Evolutionary conservation across 345 rosid species (phyloP), one percentile per base, ranked within the genome.

Genomic region (Sisymbrium altissimum): DNA sequence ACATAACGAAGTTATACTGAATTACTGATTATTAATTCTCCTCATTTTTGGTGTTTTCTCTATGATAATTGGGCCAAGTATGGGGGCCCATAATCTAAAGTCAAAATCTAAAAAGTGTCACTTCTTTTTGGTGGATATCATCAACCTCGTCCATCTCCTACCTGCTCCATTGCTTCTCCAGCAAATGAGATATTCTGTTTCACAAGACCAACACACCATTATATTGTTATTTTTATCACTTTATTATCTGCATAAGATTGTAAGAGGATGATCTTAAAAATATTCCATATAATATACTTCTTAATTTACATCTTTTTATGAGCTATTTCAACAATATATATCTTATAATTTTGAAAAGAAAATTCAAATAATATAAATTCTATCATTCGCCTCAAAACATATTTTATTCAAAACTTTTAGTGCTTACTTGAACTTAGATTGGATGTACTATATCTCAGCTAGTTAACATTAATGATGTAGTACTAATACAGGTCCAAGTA

Each of bases 151-250:
- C 75, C 75, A 55, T 76, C 80, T 70, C 80, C 75, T 45, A 70
- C 71, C 75, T 64, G 71, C 76, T 76, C 80, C 80, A 76, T 38
- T 13, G 71, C 66, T 70, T 76, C 80, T 10, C 80, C 80, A 70
- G 66, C 80, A 48, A 55, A 76, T 70, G 80, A 70, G 50, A 76
- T 64, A 70, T 39, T 70, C 80, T 76, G 80, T 55, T 70, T 57
- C 75, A 76, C 75, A 59, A 66, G 29, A 38, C 54, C 53, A 67
- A 41, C 74, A 68, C 53, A 44, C 78, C 36, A 38, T 45, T 33
- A 10, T 35, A 35, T 12, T 33, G 59, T 56, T 64, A 23, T 35
- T 38, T 4, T 33, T 4, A 61, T 35, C 70, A 44, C 17, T 7
- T 13, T 32, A 27, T 39, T 40, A 21, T 40, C 45, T 18, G 3